These are phyloP conservation scores for Metarhizium humberi DNA, from an alignment of 2,329 filamentous ascomycete genomes.

Conservation along the genomic window DNA sequence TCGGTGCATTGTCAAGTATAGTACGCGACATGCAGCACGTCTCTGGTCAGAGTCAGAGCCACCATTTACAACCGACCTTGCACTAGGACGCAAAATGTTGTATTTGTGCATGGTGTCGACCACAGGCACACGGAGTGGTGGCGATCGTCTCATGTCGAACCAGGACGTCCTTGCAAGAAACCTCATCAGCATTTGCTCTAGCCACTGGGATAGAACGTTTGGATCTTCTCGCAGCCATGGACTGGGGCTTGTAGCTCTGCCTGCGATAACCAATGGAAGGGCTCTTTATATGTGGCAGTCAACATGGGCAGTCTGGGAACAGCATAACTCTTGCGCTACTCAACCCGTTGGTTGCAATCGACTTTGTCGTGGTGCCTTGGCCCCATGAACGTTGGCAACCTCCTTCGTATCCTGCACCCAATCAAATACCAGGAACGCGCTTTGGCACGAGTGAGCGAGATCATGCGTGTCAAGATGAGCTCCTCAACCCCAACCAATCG, in stretches of 20 bases:
- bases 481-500: background rate
- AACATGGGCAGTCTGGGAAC: background rate
- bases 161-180: background rate
- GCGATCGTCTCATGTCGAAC: background rate
- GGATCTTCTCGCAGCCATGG: background rate
- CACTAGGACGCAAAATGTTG: no score
- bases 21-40: no score
- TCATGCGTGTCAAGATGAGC: constrained; percentile 5
- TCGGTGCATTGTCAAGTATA: no score
- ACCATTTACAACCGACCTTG: no score
- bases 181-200: background rate
- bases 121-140: no score
- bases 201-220: background rate
- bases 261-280: constrained; percentile 1
- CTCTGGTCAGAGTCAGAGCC: no score
- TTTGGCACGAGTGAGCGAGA: constrained; percentile 6
- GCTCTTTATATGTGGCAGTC: background rate
- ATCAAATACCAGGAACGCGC: constrained; percentile 3
- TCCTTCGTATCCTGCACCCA: background rate
- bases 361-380: background rate
- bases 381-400: background rate
- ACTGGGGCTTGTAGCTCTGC: background rate
- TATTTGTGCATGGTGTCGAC: no score
- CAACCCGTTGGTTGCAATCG: constrained; percentile 3
- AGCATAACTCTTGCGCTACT: background rate